Conservation (phyloP, 129 eudicot genomes). For the Lactuca sativa region DNA sequence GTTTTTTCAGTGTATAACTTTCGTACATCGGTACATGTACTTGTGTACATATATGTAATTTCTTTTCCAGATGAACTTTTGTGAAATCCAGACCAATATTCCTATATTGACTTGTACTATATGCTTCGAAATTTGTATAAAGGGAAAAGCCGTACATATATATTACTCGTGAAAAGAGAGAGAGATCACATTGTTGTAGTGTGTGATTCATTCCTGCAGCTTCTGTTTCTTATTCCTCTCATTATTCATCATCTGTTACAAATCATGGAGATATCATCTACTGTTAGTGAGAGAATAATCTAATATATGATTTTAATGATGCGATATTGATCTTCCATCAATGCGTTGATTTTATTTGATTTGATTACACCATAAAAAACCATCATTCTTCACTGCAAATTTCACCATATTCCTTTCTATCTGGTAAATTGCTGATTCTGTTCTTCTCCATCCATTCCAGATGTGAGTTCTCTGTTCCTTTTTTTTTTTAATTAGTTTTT, state of each 20-base stretch:
- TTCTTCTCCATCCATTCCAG: not conserved
- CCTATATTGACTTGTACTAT: not conserved
- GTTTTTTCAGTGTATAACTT: not conserved
- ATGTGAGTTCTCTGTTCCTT: not conserved
- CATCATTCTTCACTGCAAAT: conserved; percentile 2
- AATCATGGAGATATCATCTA: conserved; percentile 11
- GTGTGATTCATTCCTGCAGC: conserved; percentile 17
- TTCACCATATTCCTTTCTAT: not conserved
- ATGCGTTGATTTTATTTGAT: conserved; percentile 11
- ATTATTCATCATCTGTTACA: conserved; percentile 11
- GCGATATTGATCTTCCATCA: conserved; percentile 20
- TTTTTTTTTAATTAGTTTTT: not conserved
- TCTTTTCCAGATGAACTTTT: conserved; percentile 7
- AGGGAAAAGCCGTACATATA: conserved; percentile 10
- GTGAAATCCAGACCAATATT: not conserved
- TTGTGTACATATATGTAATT: not conserved
- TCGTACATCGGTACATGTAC: conserved; percentile 17
- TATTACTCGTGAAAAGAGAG: conserved; percentile 4
- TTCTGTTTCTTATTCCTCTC: conserved; percentile 28
- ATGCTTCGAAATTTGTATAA: not conserved
- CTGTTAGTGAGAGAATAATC: not conserved
- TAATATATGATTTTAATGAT: not conserved
- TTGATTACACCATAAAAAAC: conserved; percentile 3
- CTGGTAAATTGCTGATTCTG: not conserved
- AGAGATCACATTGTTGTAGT: not conserved